phyloP scores from a whole-genome alignment of 1,139 yeast species.

The Candida sp. region DNA sequence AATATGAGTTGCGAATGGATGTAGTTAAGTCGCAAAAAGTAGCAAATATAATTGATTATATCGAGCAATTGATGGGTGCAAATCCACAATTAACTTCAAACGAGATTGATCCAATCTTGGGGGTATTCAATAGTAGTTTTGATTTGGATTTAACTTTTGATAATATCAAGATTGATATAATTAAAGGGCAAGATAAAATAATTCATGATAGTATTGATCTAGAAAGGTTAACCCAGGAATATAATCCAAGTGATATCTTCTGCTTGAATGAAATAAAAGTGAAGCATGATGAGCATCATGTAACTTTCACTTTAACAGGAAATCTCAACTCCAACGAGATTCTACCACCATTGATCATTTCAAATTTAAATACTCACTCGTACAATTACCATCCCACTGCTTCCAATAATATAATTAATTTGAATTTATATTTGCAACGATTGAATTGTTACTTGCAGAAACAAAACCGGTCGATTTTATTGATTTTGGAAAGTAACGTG shows the following conservation, averaged over 20 bases:
- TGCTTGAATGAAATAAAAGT: constrained; percentile 9
- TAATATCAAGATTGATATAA: neutral
- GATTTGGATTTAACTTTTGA: neutral
- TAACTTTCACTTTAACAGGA: constrained; percentile 8
- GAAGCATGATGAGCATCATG: neutral
- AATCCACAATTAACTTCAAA: neutral
- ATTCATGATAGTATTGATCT: neutral
- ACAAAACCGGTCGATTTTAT: constrained; percentile 6
- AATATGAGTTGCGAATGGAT: neutral
- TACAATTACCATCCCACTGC: constrained; percentile 11
- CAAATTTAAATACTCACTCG: constrained; percentile 2
- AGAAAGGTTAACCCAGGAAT: constrained; percentile 3
- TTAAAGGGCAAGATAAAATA: neutral
- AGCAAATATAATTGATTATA: neutral
- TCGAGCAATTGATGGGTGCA: neutral
- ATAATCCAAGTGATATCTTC: constrained; percentile 6
- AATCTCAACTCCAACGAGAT: constrained; percentile 15
- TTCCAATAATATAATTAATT: constrained; percentile 9
- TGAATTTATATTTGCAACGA: constrained; percentile 8
- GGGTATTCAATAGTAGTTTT: neutral
- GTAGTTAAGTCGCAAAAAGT: neutral
- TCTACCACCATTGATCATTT: constrained; percentile 14
- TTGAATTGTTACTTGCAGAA: constrained; percentile 9
- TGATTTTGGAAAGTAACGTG: constrained; percentile 8
- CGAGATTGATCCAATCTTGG: neutral